Percentiles rank a stretch among this genome's conserved stretches.
phyloP scores from a whole-genome alignment of 1,284 basidiomycete genomes.

The Ustilago xerochloae region DNA sequence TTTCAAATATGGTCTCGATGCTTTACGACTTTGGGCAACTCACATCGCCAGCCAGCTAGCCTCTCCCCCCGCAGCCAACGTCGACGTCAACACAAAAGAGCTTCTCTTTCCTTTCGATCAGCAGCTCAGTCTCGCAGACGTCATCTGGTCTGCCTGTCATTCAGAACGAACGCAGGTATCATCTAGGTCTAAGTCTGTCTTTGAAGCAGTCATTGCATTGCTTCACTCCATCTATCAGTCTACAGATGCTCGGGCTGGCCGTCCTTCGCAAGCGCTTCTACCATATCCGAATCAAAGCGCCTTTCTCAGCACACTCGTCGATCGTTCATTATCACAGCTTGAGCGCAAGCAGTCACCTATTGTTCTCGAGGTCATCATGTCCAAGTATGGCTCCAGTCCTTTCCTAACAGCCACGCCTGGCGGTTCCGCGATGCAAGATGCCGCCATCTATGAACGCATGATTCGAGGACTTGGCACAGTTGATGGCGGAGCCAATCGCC shows the following conservation, averaged over 20 bases:
- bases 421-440: constrained; percentile 10
- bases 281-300: constrained; percentile 22
- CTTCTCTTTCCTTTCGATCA: constrained; percentile 24
- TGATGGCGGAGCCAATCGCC: constrained; percentile 42
- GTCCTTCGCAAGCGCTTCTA: background rate
- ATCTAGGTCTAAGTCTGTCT: constrained; percentile 33
- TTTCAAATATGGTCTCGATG: constrained; percentile 49
- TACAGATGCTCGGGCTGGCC: background rate
- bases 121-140: constrained; percentile 38
- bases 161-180: constrained; percentile 41
- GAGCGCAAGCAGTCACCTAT: constrained; percentile 51
- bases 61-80: background rate
- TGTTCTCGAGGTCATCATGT: constrained; percentile 39
- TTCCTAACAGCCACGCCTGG: constrained; percentile 18
- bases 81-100: constrained; percentile 8
- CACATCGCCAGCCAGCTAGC: constrained; percentile 20
- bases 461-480: constrained; percentile 42
- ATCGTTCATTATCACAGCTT: constrained; percentile 28
- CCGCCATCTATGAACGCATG: constrained; percentile 44
- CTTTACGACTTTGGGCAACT: constrained; percentile 36
- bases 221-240: constrained; percentile 17
- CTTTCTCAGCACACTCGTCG: constrained; percentile 30
- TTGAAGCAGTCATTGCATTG: constrained; percentile 28
- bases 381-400: constrained; percentile 38
- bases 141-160: constrained; percentile 48